phyloP scores from a whole-genome alignment of 805 yeast genomes.

The Pichia rugopelliculosa region DNA sequence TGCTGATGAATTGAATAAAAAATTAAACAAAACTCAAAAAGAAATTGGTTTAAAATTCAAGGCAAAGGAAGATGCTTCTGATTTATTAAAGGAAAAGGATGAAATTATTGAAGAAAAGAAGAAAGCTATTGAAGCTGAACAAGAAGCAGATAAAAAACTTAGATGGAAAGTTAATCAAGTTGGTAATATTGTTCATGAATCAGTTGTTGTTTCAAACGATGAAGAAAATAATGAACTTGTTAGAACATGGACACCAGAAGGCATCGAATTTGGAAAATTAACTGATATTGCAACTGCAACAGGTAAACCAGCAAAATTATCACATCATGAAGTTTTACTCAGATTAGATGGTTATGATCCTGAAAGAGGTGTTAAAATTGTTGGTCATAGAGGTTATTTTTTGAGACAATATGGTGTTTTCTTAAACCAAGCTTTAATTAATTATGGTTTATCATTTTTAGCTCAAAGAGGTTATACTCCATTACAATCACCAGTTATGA shows the following conservation, averaged over 20 bases:
- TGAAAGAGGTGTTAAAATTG: slow-evolving; percentile 95
- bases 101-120: slow-evolving; percentile 63
- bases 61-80: slow-evolving; percentile 90
- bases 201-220: slow-evolving; percentile 78
- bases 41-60: slow-evolving; percentile 89
- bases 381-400: slow-evolving; percentile 98
- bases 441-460: slow-evolving; percentile 86
- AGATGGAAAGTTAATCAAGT: slow-evolving; percentile 78
- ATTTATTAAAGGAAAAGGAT: slow-evolving; percentile 76
- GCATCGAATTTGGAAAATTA: slow-evolving; percentile 39
- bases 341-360: slow-evolving; percentile 98
- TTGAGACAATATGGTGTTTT: slow-evolving; percentile 93
- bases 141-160: slow-evolving; percentile 68
- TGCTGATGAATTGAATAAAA: slow-evolving; percentile 84
- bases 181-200: slow-evolving; percentile 91
- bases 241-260: slow-evolving; percentile 81
- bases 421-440: slow-evolving; percentile 95
- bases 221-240: slow-evolving; percentile 89
- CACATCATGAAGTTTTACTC: slow-evolving; percentile 92
- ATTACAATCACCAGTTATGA: slow-evolving; percentile 98
- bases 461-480: slow-evolving; percentile 71
- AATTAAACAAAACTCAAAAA: slow-evolving; percentile 83
- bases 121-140: slow-evolving; percentile 58
- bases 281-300: slow-evolving; percentile 70
- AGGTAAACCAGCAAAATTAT: slow-evolving; percentile 66